Evolutionary conservation across 23 red algal genomes (phyloP), one percentile per base, ranked within the genome.

Genomic region (Gracilaria gracilis): DNA sequence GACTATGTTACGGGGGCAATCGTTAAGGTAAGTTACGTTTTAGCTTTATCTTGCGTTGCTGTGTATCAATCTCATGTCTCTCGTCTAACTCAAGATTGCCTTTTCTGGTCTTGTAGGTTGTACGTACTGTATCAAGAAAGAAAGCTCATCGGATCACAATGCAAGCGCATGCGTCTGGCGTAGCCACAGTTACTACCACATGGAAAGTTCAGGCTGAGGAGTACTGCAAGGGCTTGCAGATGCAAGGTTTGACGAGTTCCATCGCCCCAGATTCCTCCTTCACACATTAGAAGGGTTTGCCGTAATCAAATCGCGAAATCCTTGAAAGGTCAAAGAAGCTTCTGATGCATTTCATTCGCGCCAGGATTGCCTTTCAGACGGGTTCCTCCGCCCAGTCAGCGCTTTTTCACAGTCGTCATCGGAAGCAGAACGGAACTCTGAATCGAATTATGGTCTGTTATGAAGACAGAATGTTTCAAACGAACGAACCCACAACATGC

Each of bases 131-230:
- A 33, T 93, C 97, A 66, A 74, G 97, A 87, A 96, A 94, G 93
- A 99, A 99, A 83, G 97, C 97, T 12, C 95, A 96, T 85, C 89
- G 97, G 33, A 96, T 99, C 44, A 99, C 97, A 32, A 95, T 99
- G 93, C 86, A 94, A 78, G 97, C 97, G 42, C 97, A 99, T 93
- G 90, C 84, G 47, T 80, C 86, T 29, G 97, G 97, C 24, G 91
- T 99, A 46, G 92, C 97, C 21, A 99, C 97, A 27, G 97, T 99
- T 27, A 99, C 97, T 15, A 96, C 92, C 24, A 99, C 97, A 64
- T 99, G 97, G 97, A 99, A 99, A 93, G 89, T 82, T 53, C 85
- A 95, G 51, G 97, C 97, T 9, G 97, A 99, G 70, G 97, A 96
- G 24, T 99, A 99, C 38, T 99, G 94, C 81, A 94, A 95, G 79